Evolutionary conservation across 1,139 yeast genomes (phyloP).

Genomic region (Scheffersomyces lignicola): DNA sequence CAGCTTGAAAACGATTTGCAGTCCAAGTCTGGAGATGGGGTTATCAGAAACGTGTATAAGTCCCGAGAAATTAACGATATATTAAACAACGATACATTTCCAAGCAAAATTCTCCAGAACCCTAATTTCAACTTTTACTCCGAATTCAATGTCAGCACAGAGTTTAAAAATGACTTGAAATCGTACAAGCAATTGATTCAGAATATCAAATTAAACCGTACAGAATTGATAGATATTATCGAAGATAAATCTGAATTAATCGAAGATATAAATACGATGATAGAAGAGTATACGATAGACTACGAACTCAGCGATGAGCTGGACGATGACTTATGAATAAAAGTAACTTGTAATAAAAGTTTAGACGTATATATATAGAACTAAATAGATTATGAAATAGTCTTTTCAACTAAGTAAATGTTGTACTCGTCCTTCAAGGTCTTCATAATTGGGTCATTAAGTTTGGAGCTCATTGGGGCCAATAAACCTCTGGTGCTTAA

Average conservation of each 20-base stretch:
- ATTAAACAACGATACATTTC: conserved; percentile 34
- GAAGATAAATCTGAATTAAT: conserved; percentile 69
- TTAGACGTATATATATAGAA: conserved; percentile 4
- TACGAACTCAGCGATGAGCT: conserved; percentile 20
- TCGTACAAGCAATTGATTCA: conserved; percentile 49
- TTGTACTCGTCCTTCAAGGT: conserved; percentile 87
- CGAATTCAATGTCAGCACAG: conserved; percentile 46
- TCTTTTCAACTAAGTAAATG: conserved; percentile 86
- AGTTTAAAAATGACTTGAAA: conserved; percentile 45
- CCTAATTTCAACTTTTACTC: conserved; percentile 20
- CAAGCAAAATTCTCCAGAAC: conserved; percentile 17
- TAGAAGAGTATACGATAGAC: conserved; percentile 59
- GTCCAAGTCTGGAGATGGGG: conserved; percentile 10
- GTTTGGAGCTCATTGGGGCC: conserved; percentile 91
- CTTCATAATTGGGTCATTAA: conserved; percentile 88
- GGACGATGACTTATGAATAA: conserved; percentile 10
- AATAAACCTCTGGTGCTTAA: conserved; percentile 72
- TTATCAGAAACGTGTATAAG: conserved; percentile 18
- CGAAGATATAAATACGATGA: conserved; percentile 51
- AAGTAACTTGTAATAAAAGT: not conserved
- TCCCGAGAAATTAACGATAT: conserved; percentile 22
- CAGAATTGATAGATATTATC: conserved; percentile 31
- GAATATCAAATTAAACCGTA: conserved; percentile 24
- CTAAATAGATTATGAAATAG: conserved; percentile 30
- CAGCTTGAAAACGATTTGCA: conserved; percentile 5